These are phyloP conservation scores for Tubosaeta sp. DNA, from an alignment of 768 basidiomycete species.

Conservation along the genomic window DNA sequence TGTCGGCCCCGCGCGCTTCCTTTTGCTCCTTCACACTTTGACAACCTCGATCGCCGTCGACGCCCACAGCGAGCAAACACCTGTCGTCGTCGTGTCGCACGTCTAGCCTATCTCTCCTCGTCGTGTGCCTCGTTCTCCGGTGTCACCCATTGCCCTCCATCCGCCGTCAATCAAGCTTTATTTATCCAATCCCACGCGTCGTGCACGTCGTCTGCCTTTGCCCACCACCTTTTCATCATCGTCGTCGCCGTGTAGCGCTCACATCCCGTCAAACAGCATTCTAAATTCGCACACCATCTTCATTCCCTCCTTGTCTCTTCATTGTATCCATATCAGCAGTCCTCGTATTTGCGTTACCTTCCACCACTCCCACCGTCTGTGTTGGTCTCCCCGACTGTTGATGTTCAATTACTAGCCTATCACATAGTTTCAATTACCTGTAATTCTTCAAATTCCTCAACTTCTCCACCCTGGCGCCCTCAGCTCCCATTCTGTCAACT, in stretches of 20 bases:
- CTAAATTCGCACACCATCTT: conserved; percentile 22
- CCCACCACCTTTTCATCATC: conserved; percentile 16
- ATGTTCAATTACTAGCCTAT: conserved; percentile 36
- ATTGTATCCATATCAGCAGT: conserved; percentile 44
- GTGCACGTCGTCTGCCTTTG: conserved; percentile 39
- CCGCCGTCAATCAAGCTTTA: conserved; percentile 22
- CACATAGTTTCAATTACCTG: conserved; percentile 26
- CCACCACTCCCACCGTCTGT: conserved; percentile 27
- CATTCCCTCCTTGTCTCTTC: conserved; percentile 26
- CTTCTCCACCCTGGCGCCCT: conserved; percentile 50
- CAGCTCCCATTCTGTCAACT: conserved; percentile 33
- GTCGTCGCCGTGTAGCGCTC: conserved; percentile 26
- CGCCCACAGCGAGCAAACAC: conserved; percentile 41
- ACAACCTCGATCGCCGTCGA: conserved; percentile 47
- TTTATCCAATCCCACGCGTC: conserved; percentile 44
- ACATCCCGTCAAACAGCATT: conserved; percentile 26
- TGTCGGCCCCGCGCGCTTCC: conserved; percentile 45
- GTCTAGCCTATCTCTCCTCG: conserved; percentile 19
- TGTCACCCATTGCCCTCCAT: conserved; percentile 21
- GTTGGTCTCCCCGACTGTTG: conserved; percentile 37
- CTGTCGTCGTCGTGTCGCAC: conserved; percentile 38
- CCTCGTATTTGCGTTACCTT: conserved; percentile 33
- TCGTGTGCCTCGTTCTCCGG: conserved; percentile 20
- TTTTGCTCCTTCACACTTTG: conserved; percentile 40
- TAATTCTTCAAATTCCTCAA: conserved; percentile 25